A percentile compares a stretch with the other conserved stretches of the same genome.
These are phyloP conservation scores for Cyclaneusma minus DNA, from an alignment of 2,329 filamentous ascomycete genomes.

Conservation along the genomic window DNA sequence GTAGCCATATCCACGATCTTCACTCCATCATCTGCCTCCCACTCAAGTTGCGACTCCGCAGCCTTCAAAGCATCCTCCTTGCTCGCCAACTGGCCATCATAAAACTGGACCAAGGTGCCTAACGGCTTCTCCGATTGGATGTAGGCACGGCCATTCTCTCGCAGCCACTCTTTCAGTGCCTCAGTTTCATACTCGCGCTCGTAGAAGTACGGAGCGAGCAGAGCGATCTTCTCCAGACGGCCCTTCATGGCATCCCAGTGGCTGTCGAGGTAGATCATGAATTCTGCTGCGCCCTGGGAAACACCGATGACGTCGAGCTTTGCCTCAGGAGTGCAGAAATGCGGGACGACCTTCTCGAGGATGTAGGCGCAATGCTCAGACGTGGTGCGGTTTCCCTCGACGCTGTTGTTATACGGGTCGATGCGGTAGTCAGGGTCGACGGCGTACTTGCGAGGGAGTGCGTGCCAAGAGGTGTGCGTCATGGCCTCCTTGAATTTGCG, in stretches of 20 bases:
- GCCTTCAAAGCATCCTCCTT: too few species aligned
- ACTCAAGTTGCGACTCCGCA: too few species aligned
- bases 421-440: slow-evolving; percentile 40
- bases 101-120: slow-evolving; percentile 35
- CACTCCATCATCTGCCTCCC: too few species aligned
- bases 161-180: slow-evolving; percentile 32
- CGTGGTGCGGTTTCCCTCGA: slow-evolving; percentile 41
- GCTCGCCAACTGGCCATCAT: slow-evolving; percentile 22
- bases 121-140: slow-evolving; percentile 33
- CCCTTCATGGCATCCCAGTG: slow-evolving; percentile 33
- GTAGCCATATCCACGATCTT: too few species aligned
- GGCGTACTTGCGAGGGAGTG: slow-evolving; percentile 44
- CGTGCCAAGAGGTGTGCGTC: slow-evolving; percentile 38
- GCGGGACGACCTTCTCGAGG: slow-evolving; percentile 45
- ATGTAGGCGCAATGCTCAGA: slow-evolving; percentile 50
- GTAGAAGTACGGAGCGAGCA: slow-evolving; percentile 31
- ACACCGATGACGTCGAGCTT: slow-evolving; percentile 57
- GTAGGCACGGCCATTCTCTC: slow-evolving; percentile 46
- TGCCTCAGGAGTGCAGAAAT: slow-evolving; percentile 29
- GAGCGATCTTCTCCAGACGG: slow-evolving; percentile 26
- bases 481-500: slow-evolving; percentile 44
- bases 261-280: slow-evolving; percentile 41
- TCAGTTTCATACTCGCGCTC: slow-evolving; percentile 24
- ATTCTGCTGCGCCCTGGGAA: slow-evolving; percentile 45
- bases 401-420: slow-evolving; percentile 38